Evolutionary conservation across 106 monocot species (phyloP).

Genomic region (Phalaenopsis aphrodite): DNA sequence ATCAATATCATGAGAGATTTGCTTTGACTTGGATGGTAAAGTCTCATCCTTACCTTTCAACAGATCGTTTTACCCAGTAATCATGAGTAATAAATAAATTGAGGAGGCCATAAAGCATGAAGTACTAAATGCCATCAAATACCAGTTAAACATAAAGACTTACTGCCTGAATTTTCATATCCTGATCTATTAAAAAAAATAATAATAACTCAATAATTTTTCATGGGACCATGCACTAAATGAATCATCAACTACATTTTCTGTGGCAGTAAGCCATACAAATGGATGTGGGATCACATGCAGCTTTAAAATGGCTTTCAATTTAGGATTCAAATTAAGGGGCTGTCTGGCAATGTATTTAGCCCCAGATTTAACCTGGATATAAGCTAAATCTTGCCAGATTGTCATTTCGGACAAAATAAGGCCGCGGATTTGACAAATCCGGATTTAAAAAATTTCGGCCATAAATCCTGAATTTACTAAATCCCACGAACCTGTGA

Average conservation of each 20-base stretch:
- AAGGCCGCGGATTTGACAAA: no score
- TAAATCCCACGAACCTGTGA: no score
- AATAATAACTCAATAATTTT: not conserved
- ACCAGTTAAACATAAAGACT: not conserved
- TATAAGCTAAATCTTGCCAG: no score
- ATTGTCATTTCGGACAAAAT: no score
- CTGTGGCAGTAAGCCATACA: not conserved
- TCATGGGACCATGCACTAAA: not conserved
- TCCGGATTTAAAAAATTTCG: no score
- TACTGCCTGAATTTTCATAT: not conserved
- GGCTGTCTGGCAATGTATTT: no score
- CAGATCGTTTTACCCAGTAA: not conserved
- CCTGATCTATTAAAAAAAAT: not conserved
- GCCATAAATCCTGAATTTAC: no score
- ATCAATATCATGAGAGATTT: not conserved
- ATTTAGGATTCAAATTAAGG: not conserved
- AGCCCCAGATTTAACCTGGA: no score
- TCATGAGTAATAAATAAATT: not conserved
- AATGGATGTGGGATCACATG: not conserved
- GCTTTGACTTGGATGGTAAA: not conserved
- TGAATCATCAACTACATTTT: conserved; percentile 1
- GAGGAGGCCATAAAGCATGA: not conserved
- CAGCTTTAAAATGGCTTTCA: not conserved
- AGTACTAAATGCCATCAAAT: not conserved
- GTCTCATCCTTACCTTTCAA: not conserved